These are phyloP conservation scores for Conticribra guillardii DNA, from an alignment of 108 stramenopile species.

Conservation along the genomic window DNA sequence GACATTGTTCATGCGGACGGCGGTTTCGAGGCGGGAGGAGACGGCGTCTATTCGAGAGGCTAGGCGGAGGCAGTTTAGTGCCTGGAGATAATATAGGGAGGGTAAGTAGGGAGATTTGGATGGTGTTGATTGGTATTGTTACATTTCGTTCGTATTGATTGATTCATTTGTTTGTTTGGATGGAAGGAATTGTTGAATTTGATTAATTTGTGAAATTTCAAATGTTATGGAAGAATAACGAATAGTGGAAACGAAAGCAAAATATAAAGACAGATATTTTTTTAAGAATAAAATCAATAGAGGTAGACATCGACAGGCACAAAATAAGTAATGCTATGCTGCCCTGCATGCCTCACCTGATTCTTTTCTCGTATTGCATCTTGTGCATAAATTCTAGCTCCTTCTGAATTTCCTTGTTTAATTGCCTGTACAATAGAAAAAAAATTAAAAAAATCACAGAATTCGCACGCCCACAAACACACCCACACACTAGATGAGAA, in stretches of 20 bases:
- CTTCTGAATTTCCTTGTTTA: slow-evolving; percentile 91
- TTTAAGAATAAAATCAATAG: too few species aligned
- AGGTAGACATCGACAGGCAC: too few species aligned
- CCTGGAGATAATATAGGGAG: slow-evolving; percentile 11
- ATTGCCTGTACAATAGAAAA: slow-evolving; percentile 64
- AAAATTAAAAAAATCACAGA: neutral
- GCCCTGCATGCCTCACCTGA: too few species aligned
- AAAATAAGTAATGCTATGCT: too few species aligned
- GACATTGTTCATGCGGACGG: slow-evolving; percentile 95
- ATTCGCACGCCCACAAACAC: neutral
- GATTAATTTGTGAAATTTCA: too few species aligned
- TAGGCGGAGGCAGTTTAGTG: slow-evolving; percentile 91
- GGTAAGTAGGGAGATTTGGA: neutral
- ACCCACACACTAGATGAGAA: neutral
- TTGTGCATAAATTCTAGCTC: slow-evolving; percentile 96
- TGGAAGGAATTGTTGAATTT: too few species aligned
- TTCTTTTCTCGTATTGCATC: slow-evolving; percentile 99
- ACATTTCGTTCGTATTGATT: too few species aligned
- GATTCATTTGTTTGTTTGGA: too few species aligned
- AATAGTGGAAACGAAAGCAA: too few species aligned
- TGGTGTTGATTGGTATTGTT: too few species aligned
- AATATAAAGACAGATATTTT: too few species aligned
- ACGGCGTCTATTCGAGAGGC: slow-evolving; percentile 95
- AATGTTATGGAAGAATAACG: too few species aligned
- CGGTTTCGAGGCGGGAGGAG: slow-evolving; percentile 93